Evolutionary conservation across 2,329 filamentous ascomycete species (phyloP).

Genomic region (Xylariaceae sp.): DNA sequence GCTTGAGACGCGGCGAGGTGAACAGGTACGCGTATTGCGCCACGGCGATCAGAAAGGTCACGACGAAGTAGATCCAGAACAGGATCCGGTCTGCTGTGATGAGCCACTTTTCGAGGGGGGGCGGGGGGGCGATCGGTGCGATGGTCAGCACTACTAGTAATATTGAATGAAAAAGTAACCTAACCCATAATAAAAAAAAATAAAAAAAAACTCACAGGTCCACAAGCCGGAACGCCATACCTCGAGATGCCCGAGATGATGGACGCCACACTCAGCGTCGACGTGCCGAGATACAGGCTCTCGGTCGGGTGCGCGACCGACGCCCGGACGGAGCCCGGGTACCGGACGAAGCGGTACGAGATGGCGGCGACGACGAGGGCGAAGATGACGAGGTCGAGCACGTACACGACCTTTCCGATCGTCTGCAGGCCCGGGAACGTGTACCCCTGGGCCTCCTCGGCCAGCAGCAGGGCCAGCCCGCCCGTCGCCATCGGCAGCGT

Average conservation of each 20-base stretch:
- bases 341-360: constrained; percentile 40
- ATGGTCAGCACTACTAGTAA: no score
- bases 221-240: constrained; percentile 33
- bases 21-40: constrained; percentile 36
- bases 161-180: background rate
- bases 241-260: constrained; percentile 38
- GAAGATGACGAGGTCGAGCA: constrained; percentile 46
- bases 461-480: constrained; percentile 39
- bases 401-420: constrained; percentile 46
- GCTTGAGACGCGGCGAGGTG: constrained; percentile 31
- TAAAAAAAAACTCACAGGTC: constrained; percentile 16
- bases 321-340: constrained; percentile 37
- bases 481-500: constrained; percentile 44
- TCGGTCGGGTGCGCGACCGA: constrained; percentile 47
- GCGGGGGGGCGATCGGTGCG: no score
- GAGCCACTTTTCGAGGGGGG: no score
- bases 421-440: constrained; percentile 43
- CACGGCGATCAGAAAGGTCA: constrained; percentile 34
- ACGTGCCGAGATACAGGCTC: constrained; percentile 39
- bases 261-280: constrained; percentile 36
- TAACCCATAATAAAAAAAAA: background rate
- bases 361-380: constrained; percentile 29
- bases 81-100: constrained; percentile 33
- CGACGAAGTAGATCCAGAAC: constrained; percentile 39
- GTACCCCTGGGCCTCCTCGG: constrained; percentile 34